Evolutionary conservation across 257 asterid genomes (phyloP).

Genomic region (Ajuga chamaepitys): DNA sequence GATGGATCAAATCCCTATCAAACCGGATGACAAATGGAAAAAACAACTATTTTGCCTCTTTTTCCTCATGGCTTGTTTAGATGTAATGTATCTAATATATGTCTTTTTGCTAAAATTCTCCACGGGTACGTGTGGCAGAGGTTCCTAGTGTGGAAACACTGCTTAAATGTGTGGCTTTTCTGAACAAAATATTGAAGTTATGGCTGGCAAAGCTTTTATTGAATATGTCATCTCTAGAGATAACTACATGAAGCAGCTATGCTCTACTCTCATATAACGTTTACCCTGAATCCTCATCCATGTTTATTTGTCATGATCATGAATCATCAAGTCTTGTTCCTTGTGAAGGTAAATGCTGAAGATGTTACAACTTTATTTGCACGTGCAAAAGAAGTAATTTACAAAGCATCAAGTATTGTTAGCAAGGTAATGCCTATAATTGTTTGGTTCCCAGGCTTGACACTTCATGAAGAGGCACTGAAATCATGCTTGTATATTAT

Average conservation of each 20-base stretch:
- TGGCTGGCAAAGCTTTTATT: slow-evolving; percentile 88
- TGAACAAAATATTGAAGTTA: slow-evolving; percentile 93
- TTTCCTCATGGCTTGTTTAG: not conserved
- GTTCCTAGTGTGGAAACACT: slow-evolving; percentile 82
- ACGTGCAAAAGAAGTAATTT: slow-evolving; percentile 71
- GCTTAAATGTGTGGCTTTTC: slow-evolving; percentile 86
- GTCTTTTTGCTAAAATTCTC: not conserved
- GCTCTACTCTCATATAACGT: slow-evolving; percentile 46
- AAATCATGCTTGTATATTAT: no score
- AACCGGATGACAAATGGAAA: no score
- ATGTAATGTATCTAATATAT: not conserved
- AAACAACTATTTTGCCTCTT: not conserved
- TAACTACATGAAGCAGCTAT: slow-evolving; percentile 83
- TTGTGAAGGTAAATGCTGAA: slow-evolving; percentile 76
- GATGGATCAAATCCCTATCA: no score
- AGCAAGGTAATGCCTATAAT: slow-evolving; percentile 41
- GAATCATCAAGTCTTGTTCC: not conserved
- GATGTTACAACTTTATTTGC: slow-evolving; percentile 64
- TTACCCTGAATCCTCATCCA: no score
- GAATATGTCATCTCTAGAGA: slow-evolving; percentile 81
- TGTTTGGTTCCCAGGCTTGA: no score
- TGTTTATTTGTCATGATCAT: no score
- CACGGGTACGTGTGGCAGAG: slow-evolving; percentile 89
- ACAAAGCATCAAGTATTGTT: slow-evolving; percentile 60
- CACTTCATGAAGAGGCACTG: no score